Evolutionary conservation across 2,329 filamentous ascomycete genomes (phyloP).

Genomic region (Pseudogymnoascus sp.): DNA sequence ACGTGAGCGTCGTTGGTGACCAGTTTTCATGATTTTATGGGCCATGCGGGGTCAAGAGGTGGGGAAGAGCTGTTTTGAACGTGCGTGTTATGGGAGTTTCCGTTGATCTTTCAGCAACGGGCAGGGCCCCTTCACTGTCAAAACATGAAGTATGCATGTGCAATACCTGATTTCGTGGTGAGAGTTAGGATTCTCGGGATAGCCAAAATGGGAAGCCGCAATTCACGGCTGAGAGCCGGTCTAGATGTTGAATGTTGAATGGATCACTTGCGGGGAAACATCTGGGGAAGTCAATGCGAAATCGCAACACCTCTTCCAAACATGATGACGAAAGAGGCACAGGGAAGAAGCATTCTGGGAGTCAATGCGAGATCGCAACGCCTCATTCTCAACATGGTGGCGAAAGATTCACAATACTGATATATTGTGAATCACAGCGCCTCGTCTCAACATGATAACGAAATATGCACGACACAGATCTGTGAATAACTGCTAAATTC

Average conservation of each 20-base stretch:
- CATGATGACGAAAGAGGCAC: no score
- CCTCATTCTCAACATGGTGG: no score
- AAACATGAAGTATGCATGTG: not conserved
- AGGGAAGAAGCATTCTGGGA: no score
- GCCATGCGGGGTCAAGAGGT: not conserved
- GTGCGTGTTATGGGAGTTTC: not conserved
- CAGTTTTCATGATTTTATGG: not conserved
- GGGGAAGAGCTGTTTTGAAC: not conserved
- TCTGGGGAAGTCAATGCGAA: no score
- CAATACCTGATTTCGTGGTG: not conserved
- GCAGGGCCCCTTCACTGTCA: not conserved
- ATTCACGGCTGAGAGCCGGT: not conserved
- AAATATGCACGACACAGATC: not conserved
- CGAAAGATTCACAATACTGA: no score
- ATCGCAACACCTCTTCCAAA: no score
- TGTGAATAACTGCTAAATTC: not conserved
- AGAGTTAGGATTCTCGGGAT: not conserved
- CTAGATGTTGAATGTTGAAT: not conserved
- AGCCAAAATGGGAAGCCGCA: not conserved
- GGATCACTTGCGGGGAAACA: not conserved
- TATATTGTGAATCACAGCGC: not conserved
- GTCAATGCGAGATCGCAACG: no score
- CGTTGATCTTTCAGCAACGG: not conserved
- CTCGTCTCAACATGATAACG: not conserved
- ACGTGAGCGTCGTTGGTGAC: not conserved